phyloP scores from a whole-genome alignment of 768 basidiomycete genomes.

The Austroboletus eburneus region DNA sequence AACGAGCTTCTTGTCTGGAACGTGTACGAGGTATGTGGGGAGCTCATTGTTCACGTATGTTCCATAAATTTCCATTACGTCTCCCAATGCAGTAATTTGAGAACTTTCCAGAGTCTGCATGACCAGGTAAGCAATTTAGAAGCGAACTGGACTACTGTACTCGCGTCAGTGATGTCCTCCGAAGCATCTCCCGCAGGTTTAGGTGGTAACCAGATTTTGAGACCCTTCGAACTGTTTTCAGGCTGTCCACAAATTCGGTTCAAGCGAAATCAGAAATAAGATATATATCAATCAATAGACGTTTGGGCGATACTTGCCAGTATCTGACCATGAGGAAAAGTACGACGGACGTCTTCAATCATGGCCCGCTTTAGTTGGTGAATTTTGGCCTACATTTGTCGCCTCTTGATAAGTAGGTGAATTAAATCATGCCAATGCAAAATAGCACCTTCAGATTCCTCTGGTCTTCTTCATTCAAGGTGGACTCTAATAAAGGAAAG shows the following conservation, averaged over 20 bases:
- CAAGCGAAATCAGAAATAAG: neutral
- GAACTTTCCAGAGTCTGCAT: neutral
- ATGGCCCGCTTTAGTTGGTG: slow-evolving; percentile 27
- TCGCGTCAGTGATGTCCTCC: slow-evolving; percentile 4
- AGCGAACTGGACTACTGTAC: no score
- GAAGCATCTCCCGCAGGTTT: slow-evolving; percentile 5
- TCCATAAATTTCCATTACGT: slow-evolving; percentile 22
- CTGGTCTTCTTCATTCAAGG: slow-evolving; percentile 22
- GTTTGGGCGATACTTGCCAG: slow-evolving; percentile 13
- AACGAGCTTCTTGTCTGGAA: slow-evolving; percentile 21
- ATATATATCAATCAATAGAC: no score
- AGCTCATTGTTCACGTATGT: slow-evolving; percentile 29
- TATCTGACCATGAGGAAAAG: slow-evolving; percentile 29
- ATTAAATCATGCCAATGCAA: neutral
- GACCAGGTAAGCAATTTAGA: no score
- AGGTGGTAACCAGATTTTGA: slow-evolving; percentile 19
- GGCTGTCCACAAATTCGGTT: slow-evolving; percentile 10
- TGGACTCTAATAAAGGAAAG: slow-evolving; percentile 6
- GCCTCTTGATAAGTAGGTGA: neutral
- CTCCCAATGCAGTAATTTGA: slow-evolving; percentile 13
- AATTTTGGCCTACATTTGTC: slow-evolving; percentile 22
- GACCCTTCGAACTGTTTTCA: slow-evolving; percentile 21
- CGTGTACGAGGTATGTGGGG: slow-evolving; percentile 27
- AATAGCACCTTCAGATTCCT: slow-evolving; percentile 19
- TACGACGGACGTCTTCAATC: slow-evolving; percentile 23